Percentiles rank a stretch among this genome's conserved stretches.
phyloP scores from a whole-genome alignment of 805 yeast species.

The Suhomyces sp. region DNA sequence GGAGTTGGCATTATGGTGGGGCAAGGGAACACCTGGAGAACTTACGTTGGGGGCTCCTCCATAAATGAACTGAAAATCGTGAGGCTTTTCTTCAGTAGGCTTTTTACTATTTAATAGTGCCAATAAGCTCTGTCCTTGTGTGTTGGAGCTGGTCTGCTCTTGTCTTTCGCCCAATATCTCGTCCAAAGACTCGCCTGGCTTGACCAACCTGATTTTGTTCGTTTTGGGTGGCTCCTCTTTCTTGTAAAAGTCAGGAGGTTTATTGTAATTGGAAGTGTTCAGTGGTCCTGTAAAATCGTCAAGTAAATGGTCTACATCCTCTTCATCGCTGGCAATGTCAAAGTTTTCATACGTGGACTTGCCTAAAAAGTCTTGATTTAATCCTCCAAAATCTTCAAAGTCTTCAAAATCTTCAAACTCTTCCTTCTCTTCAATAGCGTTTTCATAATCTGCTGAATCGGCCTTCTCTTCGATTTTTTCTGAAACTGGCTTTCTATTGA shows the following conservation, averaged over 20 bases:
- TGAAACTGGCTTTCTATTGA: conserved; percentile 4
- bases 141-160: conserved; percentile 7
- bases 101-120: conserved; percentile 19
- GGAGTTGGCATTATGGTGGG: conserved; percentile 1
- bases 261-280: not conserved
- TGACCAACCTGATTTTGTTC: conserved; percentile 23
- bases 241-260: conserved; percentile 6
- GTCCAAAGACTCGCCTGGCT: conserved; percentile 26
- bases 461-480: conserved; percentile 10
- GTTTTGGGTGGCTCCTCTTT: conserved; percentile 11
- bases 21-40: not conserved
- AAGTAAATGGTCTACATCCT: conserved; percentile 18
- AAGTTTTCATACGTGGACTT: conserved; percentile 18
- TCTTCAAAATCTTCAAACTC: conserved; percentile 35
- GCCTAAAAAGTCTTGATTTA: conserved; percentile 5
- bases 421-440: conserved; percentile 9
- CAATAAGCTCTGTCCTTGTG: conserved; percentile 21
- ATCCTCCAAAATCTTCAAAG: conserved; percentile 23
- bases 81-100: not conserved
- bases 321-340: conserved; percentile 39
- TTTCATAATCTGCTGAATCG: conserved; percentile 8
- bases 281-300: conserved; percentile 4
- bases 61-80: conserved; percentile 15
- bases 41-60: conserved; percentile 4
- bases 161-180: conserved; percentile 5